Percentiles rank a stretch among this genome's conserved stretches.
These are phyloP conservation scores for Hypoxylon intermedium DNA, from an alignment of 495 filamentous ascomycete genomes.

Conservation along the genomic window DNA sequence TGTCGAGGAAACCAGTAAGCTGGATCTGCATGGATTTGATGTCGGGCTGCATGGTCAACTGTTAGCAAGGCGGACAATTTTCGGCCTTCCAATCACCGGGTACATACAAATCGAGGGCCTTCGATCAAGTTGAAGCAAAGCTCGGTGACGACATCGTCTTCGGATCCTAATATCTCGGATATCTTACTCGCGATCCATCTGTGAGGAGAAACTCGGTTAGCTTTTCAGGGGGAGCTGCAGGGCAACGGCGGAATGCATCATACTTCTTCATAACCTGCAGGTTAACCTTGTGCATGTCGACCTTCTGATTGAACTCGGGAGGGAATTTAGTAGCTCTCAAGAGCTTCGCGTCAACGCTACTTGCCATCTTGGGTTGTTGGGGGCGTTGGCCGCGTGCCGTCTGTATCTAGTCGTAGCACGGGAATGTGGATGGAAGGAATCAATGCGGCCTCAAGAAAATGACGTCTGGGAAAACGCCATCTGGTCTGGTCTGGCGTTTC, in stretches of 20 bases:
- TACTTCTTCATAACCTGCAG: slow-evolving; percentile 97
- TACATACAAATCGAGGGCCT: slow-evolving; percentile 76
- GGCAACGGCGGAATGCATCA: slow-evolving; percentile 43
- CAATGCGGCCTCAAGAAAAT: slow-evolving; percentile 31
- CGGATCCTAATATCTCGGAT: slow-evolving; percentile 82
- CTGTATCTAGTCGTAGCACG: not conserved
- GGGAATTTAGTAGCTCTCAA: slow-evolving; percentile 92
- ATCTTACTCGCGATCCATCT: slow-evolving; percentile 94
- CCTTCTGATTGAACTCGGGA: slow-evolving; percentile 90
- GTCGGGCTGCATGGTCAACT: slow-evolving; percentile 70
- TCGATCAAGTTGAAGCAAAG: slow-evolving; percentile 90
- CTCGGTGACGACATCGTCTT: slow-evolving; percentile 95
- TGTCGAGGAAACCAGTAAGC: slow-evolving; percentile 93
- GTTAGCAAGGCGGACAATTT: slow-evolving; percentile 20
- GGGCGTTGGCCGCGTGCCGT: not conserved
- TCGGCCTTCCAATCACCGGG: slow-evolving; percentile 5
- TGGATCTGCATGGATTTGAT: slow-evolving; percentile 94
- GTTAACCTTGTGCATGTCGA: slow-evolving; percentile 97
- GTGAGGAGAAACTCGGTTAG: slow-evolving; percentile 33
- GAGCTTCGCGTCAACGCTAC: slow-evolving; percentile 83
- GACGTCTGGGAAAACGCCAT: slow-evolving; percentile 39
- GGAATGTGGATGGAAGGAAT: slow-evolving; percentile 25
- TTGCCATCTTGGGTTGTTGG: slow-evolving; percentile 62
- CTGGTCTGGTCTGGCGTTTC: slow-evolving; percentile 11
- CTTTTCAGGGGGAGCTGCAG: not conserved